Conservation (phyloP, 345 rosid species). For the Passiflora organensis region DNA sequence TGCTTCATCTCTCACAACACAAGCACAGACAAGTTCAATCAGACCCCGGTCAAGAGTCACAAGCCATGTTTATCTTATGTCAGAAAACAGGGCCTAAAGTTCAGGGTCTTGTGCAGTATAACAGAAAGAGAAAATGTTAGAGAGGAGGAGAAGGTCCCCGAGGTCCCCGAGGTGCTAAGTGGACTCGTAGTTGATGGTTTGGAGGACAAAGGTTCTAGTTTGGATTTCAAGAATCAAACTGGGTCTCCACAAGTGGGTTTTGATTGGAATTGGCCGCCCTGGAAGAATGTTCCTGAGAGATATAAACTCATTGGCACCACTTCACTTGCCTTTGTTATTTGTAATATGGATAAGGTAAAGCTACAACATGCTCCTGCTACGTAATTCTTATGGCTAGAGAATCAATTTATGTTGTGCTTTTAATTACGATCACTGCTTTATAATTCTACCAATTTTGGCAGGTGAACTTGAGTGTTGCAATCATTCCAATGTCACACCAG, state of each 20-base stretch:
- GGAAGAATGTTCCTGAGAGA: conserved; percentile 71
- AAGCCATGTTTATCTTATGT: conserved; percentile 15
- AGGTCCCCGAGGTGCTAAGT: conserved; percentile 23
- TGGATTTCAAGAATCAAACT: conserved; percentile 18
- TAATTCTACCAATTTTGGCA: too few species aligned
- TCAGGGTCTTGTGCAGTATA: conserved; percentile 48
- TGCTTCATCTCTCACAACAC: conserved; percentile 32
- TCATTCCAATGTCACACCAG: conserved; percentile 94
- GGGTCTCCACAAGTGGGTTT: conserved; percentile 36
- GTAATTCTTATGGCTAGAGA: not conserved
- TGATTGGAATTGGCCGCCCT: conserved; percentile 68
- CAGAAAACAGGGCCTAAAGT: conserved; percentile 16
- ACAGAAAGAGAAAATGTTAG: conserved; percentile 53
- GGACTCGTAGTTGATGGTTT: conserved; percentile 32
- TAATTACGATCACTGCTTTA: too few species aligned
- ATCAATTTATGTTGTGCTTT: not conserved
- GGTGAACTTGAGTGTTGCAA: conserved; percentile 94
- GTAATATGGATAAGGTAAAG: conserved; percentile 90
- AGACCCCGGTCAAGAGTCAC: conserved; percentile 24
- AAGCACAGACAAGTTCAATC: conserved; percentile 19
- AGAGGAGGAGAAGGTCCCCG: conserved; percentile 26
- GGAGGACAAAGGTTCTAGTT: conserved; percentile 13
- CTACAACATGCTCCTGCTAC: not conserved
- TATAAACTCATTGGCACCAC: conserved; percentile 81
- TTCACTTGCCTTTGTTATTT: conserved; percentile 85